Conservation (phyloP, 192 early-diverging fungal genomes). For the Helicostylum pulchrum region DNA sequence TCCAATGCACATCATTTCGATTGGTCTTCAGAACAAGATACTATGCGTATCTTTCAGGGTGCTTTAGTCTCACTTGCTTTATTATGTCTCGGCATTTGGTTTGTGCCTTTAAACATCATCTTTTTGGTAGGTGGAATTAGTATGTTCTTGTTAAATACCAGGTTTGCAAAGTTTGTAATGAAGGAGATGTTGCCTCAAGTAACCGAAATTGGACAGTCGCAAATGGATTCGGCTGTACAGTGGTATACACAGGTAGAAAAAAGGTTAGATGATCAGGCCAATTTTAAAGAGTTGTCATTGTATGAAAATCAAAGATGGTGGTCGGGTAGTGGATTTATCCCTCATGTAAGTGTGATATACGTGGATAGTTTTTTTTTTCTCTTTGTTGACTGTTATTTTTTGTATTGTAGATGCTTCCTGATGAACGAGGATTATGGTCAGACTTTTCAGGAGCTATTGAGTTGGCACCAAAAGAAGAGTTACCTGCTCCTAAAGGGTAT, state of each 20-base stretch:
- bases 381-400: background rate
- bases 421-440: slow-evolving; percentile 36
- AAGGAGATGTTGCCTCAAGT: slow-evolving; percentile 16
- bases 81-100: slow-evolving; percentile 38
- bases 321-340: slow-evolving; percentile 23
- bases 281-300: slow-evolving; percentile 19
- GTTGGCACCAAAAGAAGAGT: slow-evolving; percentile 22
- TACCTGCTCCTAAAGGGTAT: slow-evolving; percentile 29
- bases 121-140: slow-evolving; percentile 52
- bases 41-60: slow-evolving; percentile 42
- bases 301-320: slow-evolving; percentile 38
- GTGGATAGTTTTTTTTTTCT: background rate
- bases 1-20: slow-evolving; percentile 44
- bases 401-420: slow-evolving; percentile 19
- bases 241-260: slow-evolving; percentile 19
- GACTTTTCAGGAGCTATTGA: slow-evolving; percentile 26
- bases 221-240: background rate
- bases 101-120: slow-evolving; percentile 47
- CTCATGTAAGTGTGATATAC: slow-evolving; percentile 30
- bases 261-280: slow-evolving; percentile 1
- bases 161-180: slow-evolving; percentile 40
- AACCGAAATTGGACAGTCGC: background rate
- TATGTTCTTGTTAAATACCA: slow-evolving; percentile 61
- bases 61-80: slow-evolving; percentile 34
- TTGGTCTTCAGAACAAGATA: slow-evolving; percentile 49